These are phyloP conservation scores for Trametes coccinea DNA, from an alignment of 768 basidiomycete genomes.

Conservation along the genomic window DNA sequence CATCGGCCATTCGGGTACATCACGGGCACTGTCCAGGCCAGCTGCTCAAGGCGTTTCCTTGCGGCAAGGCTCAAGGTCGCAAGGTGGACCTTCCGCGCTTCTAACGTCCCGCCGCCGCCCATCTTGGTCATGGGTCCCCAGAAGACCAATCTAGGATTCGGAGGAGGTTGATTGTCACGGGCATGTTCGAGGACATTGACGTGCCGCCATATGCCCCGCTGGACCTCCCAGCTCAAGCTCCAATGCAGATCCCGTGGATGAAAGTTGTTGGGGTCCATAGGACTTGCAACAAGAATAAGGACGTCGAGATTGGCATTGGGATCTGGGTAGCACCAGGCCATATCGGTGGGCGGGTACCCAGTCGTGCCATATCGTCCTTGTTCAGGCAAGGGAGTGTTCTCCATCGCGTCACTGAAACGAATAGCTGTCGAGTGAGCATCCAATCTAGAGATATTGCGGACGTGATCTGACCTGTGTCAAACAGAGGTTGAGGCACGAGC, in stretches of 20 bases:
- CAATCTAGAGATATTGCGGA: too few relatives aligned
- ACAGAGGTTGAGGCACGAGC: too few relatives aligned
- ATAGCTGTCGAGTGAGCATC: too few relatives aligned
- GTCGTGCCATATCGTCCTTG: too few relatives aligned
- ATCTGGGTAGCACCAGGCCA: too few relatives aligned
- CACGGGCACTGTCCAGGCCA: not conserved
- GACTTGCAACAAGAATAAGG: too few relatives aligned
- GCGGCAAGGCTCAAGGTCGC: not conserved
- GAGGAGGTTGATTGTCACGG: not conserved
- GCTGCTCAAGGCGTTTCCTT: not conserved
- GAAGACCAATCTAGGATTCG: not conserved
- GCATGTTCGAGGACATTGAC: not conserved
- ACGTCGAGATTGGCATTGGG: too few relatives aligned
- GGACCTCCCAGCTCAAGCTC: not conserved
- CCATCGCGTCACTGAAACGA: too few relatives aligned
- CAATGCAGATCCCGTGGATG: not conserved
- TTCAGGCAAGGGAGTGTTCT: too few relatives aligned
- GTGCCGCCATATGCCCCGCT: not conserved
- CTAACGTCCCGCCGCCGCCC: not conserved
- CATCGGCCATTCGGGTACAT: not conserved
- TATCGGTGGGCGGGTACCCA: too few relatives aligned
- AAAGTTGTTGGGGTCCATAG: too few relatives aligned
- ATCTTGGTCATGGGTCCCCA: constrained; percentile 1
- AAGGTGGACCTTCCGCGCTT: not conserved
- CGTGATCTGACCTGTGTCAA: too few relatives aligned